phyloP scores from a whole-genome alignment of 169 alveolate genomes.

The Eimeria acervulina region DNA sequence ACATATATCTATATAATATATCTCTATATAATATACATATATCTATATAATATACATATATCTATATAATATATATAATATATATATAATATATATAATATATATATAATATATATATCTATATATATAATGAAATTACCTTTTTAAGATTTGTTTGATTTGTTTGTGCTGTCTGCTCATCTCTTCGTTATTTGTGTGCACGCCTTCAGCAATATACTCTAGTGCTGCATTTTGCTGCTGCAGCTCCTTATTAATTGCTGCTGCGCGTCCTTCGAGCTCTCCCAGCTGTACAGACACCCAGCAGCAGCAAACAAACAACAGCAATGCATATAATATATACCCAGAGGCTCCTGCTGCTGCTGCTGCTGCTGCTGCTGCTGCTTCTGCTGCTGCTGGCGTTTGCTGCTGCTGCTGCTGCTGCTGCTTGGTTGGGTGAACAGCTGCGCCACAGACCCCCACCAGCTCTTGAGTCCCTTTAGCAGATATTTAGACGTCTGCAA shows the following conservation, averaged over 20 bases:
- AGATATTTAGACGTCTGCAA: slow-evolving; percentile 69
- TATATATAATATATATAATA: too few species aligned
- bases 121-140: background rate
- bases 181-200: background rate
- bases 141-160: background rate
- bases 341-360: background rate
- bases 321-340: background rate
- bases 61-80: too few species aligned
- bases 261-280: slow-evolving; percentile 56
- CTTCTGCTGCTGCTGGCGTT: slow-evolving; percentile 19
- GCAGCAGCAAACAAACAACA: background rate
- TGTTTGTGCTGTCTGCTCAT: background rate
- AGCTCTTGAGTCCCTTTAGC: slow-evolving; percentile 77
- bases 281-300: slow-evolving; percentile 62
- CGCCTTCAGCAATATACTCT: background rate
- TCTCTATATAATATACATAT: too few species aligned
- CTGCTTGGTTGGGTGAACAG: slow-evolving; percentile 3
- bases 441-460: slow-evolving; percentile 81
- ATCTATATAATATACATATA: too few species aligned
- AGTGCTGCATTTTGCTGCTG: slow-evolving; percentile 37
- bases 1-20: too few species aligned
- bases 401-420: slow-evolving; percentile 10
- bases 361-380: slow-evolving; percentile 2
- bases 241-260: background rate
- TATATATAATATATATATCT: too few species aligned